A percentile compares a stretch with the other conserved stretches of the same genome.
Evolutionary conservation across 2,329 filamentous ascomycete genomes (phyloP).

Genomic region (Fusarium austroafricanum): DNA sequence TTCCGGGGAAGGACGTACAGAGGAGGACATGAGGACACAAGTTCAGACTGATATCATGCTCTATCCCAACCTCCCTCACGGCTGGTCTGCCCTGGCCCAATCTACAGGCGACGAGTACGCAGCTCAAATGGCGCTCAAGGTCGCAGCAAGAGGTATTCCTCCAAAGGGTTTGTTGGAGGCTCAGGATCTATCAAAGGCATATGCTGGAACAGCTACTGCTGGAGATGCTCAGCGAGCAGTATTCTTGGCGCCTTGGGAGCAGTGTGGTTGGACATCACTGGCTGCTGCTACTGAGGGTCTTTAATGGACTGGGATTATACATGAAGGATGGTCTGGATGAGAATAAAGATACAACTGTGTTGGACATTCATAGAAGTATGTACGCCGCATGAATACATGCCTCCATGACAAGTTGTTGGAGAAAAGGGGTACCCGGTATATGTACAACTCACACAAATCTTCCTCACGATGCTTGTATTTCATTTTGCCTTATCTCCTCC

Average conservation of each 20-base stretch:
- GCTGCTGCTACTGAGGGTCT: constrained; percentile 46
- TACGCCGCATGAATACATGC: neutral
- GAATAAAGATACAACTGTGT: constrained; percentile 9
- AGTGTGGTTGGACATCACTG: constrained; percentile 72
- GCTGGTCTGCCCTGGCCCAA: constrained; percentile 81
- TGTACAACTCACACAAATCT: constrained; percentile 7
- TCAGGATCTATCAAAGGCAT: constrained; percentile 76
- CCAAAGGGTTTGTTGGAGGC: constrained; percentile 76
- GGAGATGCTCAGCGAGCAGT: constrained; percentile 82
- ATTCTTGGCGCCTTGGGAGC: constrained; percentile 84
- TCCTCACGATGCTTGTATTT: constrained; percentile 20
- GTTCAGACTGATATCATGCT: constrained; percentile 83
- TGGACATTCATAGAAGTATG: neutral
- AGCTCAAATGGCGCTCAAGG: constrained; percentile 83
- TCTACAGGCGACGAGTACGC: constrained; percentile 64
- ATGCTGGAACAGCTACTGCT: constrained; percentile 76
- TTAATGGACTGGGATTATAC: neutral
- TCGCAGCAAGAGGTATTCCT: constrained; percentile 79
- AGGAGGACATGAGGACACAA: constrained; percentile 69
- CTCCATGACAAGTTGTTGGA: neutral
- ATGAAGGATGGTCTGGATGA: constrained; percentile 1
- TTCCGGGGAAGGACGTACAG: constrained; percentile 61
- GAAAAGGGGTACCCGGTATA: constrained; percentile 32
- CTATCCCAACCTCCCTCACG: constrained; percentile 79
- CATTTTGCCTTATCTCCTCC: constrained; percentile 62